A percentile compares a stretch with the other conserved stretches of the same genome.
These are phyloP conservation scores for Balamuthia mandrillaris DNA, from an alignment of 208 protist genomes.

Conservation along the genomic window DNA sequence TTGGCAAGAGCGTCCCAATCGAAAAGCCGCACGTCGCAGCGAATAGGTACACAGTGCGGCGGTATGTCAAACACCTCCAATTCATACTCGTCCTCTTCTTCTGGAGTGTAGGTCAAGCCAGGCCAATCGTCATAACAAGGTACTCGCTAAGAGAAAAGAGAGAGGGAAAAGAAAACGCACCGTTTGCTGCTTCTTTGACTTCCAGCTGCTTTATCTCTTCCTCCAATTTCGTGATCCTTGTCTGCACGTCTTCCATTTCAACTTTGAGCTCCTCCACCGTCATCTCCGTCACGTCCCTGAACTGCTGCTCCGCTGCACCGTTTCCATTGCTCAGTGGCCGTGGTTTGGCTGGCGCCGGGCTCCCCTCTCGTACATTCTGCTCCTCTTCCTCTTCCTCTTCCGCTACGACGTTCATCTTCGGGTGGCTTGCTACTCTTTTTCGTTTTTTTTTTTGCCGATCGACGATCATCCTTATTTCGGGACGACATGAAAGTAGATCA, in stretches of 20 bases:
- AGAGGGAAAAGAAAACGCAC: background rate
- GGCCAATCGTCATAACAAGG: too few species aligned
- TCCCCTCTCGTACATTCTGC: background rate
- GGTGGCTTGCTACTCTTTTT: too few species aligned
- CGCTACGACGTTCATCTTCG: too few species aligned
- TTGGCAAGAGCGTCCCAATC: conserved; percentile 51
- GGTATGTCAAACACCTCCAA: conserved; percentile 41
- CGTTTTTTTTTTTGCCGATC: too few species aligned
- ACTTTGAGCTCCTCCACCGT: background rate
- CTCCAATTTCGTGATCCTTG: background rate
- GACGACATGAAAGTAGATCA: too few species aligned
- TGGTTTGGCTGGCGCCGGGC: background rate
- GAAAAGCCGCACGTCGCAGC: conserved; percentile 56
- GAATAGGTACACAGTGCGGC: conserved; percentile 59
- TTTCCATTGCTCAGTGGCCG: background rate
- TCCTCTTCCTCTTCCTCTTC: background rate
- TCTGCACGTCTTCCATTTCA: background rate
- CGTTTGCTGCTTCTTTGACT: background rate
- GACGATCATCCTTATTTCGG: too few species aligned
- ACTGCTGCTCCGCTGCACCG: background rate
- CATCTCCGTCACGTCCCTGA: background rate
- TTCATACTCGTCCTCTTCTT: conserved; percentile 45
- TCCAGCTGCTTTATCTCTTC: background rate
- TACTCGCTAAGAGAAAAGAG: background rate
- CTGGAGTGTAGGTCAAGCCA: too few species aligned